Conservation (phyloP, 129 eudicot genomes). For the Rutidosis leptorrhynchoides region DNA sequence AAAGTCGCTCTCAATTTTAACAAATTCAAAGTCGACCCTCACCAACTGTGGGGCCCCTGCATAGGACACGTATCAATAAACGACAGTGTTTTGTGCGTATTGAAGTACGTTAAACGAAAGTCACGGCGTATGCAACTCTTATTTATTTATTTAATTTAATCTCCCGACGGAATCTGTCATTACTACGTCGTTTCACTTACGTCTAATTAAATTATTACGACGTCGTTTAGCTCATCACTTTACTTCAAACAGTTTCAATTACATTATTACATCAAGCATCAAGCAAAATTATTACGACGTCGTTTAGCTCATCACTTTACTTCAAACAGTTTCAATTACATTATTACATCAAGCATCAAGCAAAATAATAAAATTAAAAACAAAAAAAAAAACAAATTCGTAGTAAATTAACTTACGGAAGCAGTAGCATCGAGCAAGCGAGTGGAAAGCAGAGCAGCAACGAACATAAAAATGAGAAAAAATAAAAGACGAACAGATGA, state of each 20-base stretch:
- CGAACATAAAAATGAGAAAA: conserved; percentile 32
- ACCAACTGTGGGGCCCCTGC: conserved; percentile 24
- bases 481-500: conserved; percentile 35
- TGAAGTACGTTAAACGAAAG: conserved; percentile 18
- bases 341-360: neutral
- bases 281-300: neutral
- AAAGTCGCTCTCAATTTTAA: neutral
- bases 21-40: conserved; percentile 2
- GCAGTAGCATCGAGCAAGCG: conserved; percentile 31
- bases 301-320: neutral
- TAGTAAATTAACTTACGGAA: conserved; percentile 18
- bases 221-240: neutral
- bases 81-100: conserved; percentile 1
- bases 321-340: neutral
- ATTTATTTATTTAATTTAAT: neutral
- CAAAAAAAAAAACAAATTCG: neutral
- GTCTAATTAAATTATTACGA: neutral
- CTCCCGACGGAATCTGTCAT: conserved; percentile 14
- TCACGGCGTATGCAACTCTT: conserved; percentile 31
- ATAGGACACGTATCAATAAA: conserved; percentile 16
- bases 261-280: neutral
- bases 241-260: neutral
- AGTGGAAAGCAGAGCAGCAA: conserved; percentile 27
- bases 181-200: conserved; percentile 15
- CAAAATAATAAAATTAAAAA: neutral